Conservation (phyloP, 805 yeast species). For the Scheffersomyces coipomensis region DNA sequence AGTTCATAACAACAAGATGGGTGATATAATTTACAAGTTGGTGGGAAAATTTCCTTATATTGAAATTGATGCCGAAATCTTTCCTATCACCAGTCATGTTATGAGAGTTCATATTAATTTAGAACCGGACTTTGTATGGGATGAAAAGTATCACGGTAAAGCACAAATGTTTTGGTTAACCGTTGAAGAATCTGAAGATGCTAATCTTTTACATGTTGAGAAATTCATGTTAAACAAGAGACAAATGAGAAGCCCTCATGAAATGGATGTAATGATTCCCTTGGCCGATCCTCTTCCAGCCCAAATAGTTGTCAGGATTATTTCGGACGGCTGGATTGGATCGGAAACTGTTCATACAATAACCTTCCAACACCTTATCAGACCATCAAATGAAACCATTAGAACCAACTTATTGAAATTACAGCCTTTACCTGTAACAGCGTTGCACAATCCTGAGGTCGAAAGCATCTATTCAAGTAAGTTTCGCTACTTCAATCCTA, state of each 20-base stretch:
- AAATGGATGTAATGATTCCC: constrained; percentile 91
- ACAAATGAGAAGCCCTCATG: constrained; percentile 55
- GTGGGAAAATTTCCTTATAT: constrained; percentile 75
- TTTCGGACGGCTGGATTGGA: constrained; percentile 90
- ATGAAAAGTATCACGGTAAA: constrained; percentile 72
- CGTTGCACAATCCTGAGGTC: constrained; percentile 64
- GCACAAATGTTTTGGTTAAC: constrained; percentile 90
- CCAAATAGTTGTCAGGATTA: constrained; percentile 74
- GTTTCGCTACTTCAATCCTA: constrained; percentile 91
- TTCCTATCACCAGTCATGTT: constrained; percentile 85
- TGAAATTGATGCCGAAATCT: constrained; percentile 73
- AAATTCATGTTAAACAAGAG: constrained; percentile 66
- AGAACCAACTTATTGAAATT: constrained; percentile 76
- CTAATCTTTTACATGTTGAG: constrained; percentile 77
- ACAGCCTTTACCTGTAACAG: constrained; percentile 83
- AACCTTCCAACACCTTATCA: constrained; percentile 85
- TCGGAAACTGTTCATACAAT: constrained; percentile 73
- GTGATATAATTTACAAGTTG: constrained; percentile 55
- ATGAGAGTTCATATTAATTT: constrained; percentile 74
- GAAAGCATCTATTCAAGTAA: constrained; percentile 65
- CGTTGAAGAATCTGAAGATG: constrained; percentile 80
- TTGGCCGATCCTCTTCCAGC: constrained; percentile 86
- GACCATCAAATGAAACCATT: constrained; percentile 84
- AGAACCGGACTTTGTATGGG: constrained; percentile 85
- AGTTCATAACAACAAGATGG: constrained; percentile 80